phyloP scores from a whole-genome alignment of 106 monocot genomes.

The Dendrobium catenatum region DNA sequence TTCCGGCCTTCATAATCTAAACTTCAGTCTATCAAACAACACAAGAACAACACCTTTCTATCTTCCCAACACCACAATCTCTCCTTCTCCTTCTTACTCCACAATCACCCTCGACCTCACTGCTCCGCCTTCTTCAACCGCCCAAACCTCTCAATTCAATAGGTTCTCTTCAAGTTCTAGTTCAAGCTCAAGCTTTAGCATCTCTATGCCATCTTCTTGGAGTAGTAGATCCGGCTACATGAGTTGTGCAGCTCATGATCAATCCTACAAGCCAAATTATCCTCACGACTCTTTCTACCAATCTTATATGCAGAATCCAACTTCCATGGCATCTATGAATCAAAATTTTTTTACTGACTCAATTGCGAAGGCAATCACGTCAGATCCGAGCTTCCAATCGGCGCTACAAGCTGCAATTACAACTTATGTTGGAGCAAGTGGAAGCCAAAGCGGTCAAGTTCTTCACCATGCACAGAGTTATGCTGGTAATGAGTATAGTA shows the following conservation, averaged over 20 bases:
- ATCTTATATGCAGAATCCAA: not conserved
- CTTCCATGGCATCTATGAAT: not conserved
- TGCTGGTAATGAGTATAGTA: not conserved
- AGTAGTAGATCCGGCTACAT: not conserved
- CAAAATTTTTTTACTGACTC: not conserved
- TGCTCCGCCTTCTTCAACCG: slow-evolving; percentile 5
- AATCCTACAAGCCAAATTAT: not conserved
- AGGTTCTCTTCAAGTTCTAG: not conserved
- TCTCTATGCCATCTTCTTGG: slow-evolving; percentile 2
- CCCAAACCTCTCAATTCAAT: slow-evolving; percentile 8
- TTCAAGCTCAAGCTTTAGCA: slow-evolving; percentile 8
- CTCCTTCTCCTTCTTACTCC: slow-evolving; percentile 19
- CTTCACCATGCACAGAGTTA: not conserved
- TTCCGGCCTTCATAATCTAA: slow-evolving; percentile 11
- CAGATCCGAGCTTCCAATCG: slow-evolving; percentile 9
- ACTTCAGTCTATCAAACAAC: slow-evolving; percentile 19
- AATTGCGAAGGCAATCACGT: slow-evolving; percentile 9
- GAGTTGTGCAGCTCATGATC: not conserved
- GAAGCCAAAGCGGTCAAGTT: not conserved
- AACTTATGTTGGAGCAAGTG: slow-evolving; percentile 10
- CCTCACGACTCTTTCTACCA: not conserved
- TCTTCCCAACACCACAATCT: slow-evolving; percentile 21
- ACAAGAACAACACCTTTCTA: slow-evolving; percentile 19
- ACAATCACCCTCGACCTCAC: slow-evolving; percentile 59
- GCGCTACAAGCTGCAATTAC: slow-evolving; percentile 4